A percentile compares a stretch with the other conserved stretches of the same genome.
phyloP scores from a whole-genome alignment of 768 basidiomycete genomes.

The Lepiota brunneoincarnata region DNA sequence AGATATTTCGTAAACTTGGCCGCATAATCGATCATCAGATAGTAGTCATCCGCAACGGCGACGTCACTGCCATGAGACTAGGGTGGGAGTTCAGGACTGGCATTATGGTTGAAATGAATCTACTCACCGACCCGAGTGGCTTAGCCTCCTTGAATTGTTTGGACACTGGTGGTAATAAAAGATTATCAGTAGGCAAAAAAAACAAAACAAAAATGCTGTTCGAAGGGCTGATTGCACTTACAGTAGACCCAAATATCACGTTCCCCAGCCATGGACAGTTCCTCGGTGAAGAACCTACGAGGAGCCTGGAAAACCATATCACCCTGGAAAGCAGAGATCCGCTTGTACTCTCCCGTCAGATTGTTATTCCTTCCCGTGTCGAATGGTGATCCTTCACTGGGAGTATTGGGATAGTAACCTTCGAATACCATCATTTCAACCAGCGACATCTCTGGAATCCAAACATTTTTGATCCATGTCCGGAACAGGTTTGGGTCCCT shows the following conservation, averaged over 20 bases:
- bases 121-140: not conserved
- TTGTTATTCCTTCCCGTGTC: conserved; percentile 20
- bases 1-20: conserved; percentile 40
- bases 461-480: conserved; percentile 12
- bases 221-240: too few species aligned
- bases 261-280: conserved; percentile 25
- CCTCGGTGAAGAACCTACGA: conserved; percentile 43
- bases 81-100: not conserved
- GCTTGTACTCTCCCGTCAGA: conserved; percentile 44
- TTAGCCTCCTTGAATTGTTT: not conserved
- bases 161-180: not conserved
- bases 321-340: conserved; percentile 46
- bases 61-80: conserved; percentile 41
- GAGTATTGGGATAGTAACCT: not conserved
- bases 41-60: conserved; percentile 29
- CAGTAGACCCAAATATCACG: conserved; percentile 39
- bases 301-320: conserved; percentile 50
- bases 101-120: too few species aligned
- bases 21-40: conserved; percentile 30
- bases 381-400: conserved; percentile 22
- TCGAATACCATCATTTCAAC: conserved; percentile 8
- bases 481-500: conserved; percentile 29
- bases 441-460: too few species aligned
- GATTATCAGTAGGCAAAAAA: not conserved
- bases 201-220: too few species aligned